A percentile compares a stretch with the other conserved stretches of the same genome.
Evolutionary conservation across 106 monocot genomes (phyloP).

Genomic region (Platanthera guangdongensis): DNA sequence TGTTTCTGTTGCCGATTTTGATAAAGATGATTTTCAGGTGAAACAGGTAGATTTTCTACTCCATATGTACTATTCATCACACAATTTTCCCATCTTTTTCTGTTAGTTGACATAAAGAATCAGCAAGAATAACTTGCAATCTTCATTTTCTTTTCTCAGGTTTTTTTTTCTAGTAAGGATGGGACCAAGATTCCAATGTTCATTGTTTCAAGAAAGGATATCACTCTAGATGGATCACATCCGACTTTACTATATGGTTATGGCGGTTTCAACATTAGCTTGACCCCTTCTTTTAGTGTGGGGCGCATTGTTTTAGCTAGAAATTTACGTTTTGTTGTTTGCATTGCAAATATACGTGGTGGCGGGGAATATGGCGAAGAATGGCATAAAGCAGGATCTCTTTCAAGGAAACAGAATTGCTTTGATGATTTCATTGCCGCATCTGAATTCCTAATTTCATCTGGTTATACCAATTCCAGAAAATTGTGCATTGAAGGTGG

Average conservation of each 20-base stretch:
- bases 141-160: constrained; percentile 29
- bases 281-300: constrained; percentile 67
- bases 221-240: constrained; percentile 72
- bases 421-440: constrained; percentile 92
- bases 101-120: neutral
- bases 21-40: constrained; percentile 55
- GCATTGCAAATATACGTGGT: constrained; percentile 90
- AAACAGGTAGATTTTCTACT: constrained; percentile 48
- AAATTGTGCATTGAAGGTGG: constrained; percentile 87
- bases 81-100: neutral
- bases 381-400: constrained; percentile 89
- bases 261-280: constrained; percentile 83
- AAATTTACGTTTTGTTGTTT: constrained; percentile 61
- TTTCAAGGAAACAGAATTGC: constrained; percentile 87
- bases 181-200: constrained; percentile 93
- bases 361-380: constrained; percentile 99
- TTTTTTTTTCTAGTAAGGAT: constrained; percentile 78
- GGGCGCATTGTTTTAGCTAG: constrained; percentile 49
- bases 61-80: neutral
- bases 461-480: constrained; percentile 57
- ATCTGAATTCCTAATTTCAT: constrained; percentile 71
- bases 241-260: constrained; percentile 82
- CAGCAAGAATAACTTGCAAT: neutral
- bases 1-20: constrained; percentile 75
- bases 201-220: constrained; percentile 69